Evolutionary conservation across 106 monocot species (phyloP).

Genomic region (Apostasia ramifera): DNA sequence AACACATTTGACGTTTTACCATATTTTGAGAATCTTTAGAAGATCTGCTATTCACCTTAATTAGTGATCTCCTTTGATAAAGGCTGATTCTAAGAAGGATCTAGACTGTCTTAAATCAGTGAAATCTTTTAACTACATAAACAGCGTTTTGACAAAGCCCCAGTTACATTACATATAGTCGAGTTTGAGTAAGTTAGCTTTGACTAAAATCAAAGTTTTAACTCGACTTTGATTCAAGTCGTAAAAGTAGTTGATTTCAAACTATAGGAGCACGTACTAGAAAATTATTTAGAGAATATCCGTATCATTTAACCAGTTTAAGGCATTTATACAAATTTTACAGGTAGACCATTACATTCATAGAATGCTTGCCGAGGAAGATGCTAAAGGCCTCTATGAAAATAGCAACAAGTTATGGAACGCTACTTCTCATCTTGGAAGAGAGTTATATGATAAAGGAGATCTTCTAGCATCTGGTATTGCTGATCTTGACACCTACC

Average conservation of each 20-base stretch:
- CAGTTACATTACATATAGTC: background rate
- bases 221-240: too few relatives aligned
- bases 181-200: background rate
- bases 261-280: background rate
- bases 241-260: too few relatives aligned
- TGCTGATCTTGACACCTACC: slow-evolving; percentile 66
- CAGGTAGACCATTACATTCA: slow-evolving; percentile 90
- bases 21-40: too few relatives aligned
- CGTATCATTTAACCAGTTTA: background rate
- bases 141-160: too few relatives aligned
- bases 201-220: too few relatives aligned
- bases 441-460: slow-evolving; percentile 68
- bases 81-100: too few relatives aligned
- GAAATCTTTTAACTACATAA: too few relatives aligned
- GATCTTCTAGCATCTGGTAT: slow-evolving; percentile 50
- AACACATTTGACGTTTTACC: background rate
- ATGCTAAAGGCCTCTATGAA: slow-evolving; percentile 22
- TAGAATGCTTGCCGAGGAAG: slow-evolving; percentile 88
- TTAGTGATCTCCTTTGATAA: too few relatives aligned
- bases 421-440: slow-evolving; percentile 43
- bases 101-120: too few relatives aligned
- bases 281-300: background rate
- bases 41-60: too few relatives aligned
- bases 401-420: slow-evolving; percentile 32
- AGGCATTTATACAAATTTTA: background rate